Evolutionary conservation across 306 rosid species (phyloP).

Genomic region (Lagenaria siceraria): DNA sequence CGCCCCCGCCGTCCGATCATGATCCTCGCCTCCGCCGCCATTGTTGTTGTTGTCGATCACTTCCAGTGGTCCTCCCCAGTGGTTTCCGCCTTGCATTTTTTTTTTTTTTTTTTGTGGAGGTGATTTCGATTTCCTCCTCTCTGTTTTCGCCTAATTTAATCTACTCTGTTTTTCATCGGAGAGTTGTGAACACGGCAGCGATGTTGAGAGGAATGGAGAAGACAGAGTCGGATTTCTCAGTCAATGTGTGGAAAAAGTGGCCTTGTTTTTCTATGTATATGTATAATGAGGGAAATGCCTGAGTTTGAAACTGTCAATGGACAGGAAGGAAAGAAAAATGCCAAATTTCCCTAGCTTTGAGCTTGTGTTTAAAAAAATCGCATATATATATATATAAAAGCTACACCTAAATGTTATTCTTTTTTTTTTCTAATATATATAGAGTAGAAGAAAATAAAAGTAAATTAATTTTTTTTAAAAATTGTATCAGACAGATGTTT

Average conservation of each 20-base stretch:
- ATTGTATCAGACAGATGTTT: too few species aligned
- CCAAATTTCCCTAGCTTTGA: background rate
- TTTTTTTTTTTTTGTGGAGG: too few species aligned
- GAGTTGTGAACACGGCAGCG: background rate
- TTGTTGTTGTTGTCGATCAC: background rate
- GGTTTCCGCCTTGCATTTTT: constrained; percentile 32
- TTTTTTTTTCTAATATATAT: too few species aligned
- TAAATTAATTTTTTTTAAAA: too few species aligned
- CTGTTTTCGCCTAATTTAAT: background rate
- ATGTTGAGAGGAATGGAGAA: background rate
- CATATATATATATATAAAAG: too few species aligned
- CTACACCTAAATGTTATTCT: too few species aligned
- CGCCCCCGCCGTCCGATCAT: background rate
- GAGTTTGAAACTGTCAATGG: background rate
- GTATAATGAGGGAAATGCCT: background rate
- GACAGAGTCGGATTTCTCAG: background rate
- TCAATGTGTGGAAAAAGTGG: background rate
- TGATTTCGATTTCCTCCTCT: background rate
- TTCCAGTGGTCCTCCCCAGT: constrained; percentile 56
- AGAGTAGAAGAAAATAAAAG: too few species aligned
- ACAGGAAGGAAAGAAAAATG: background rate
- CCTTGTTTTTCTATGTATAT: too few species aligned
- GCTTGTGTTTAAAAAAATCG: too few species aligned
- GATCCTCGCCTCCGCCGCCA: constrained; percentile 1
- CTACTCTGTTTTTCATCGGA: background rate